phyloP scores from a whole-genome alignment of 139 green algal genomes.

The Chlorella vulgaris region DNA sequence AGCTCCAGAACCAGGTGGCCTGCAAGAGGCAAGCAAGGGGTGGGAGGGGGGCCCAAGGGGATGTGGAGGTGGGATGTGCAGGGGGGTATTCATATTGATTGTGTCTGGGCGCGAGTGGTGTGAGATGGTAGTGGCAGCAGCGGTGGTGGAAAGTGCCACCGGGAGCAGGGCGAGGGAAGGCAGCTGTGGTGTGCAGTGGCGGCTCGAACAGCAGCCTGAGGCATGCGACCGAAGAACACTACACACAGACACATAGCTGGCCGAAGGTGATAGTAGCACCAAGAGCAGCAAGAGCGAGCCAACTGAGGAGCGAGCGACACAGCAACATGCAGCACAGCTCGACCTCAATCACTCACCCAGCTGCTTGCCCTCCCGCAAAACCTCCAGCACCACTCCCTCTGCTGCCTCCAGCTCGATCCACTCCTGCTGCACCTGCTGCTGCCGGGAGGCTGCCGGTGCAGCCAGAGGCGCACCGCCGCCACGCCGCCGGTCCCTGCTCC shows the following conservation, averaged over 20 bases:
- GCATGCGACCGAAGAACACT: too few species aligned
- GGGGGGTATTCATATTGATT: too few species aligned
- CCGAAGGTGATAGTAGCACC: too few species aligned
- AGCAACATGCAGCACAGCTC: neutral
- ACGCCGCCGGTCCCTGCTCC: neutral
- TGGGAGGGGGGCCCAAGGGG: neutral
- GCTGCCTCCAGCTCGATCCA: slow-evolving; percentile 47
- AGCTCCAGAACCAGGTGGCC: slow-evolving; percentile 60
- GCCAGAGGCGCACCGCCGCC: neutral
- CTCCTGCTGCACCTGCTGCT: slow-evolving; percentile 18
- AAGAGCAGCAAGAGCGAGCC: neutral
- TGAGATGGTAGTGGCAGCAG: too few species aligned
- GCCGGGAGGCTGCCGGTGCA: neutral
- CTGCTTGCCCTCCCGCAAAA: slow-evolving; percentile 56
- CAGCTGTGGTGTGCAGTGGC: too few species aligned
- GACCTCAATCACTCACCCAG: slow-evolving; percentile 12
- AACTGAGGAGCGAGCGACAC: neutral
- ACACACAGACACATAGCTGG: too few species aligned
- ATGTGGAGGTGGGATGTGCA: neutral
- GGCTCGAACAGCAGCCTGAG: too few species aligned
- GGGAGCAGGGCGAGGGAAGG: too few species aligned
- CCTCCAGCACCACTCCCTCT: slow-evolving; percentile 43
- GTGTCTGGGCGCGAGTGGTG: too few species aligned
- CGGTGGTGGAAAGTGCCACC: too few species aligned
- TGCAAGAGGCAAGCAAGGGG: neutral